phyloP scores from a whole-genome alignment of 2,329 filamentous ascomycete species.

The Aspergillus novofumigatus region DNA sequence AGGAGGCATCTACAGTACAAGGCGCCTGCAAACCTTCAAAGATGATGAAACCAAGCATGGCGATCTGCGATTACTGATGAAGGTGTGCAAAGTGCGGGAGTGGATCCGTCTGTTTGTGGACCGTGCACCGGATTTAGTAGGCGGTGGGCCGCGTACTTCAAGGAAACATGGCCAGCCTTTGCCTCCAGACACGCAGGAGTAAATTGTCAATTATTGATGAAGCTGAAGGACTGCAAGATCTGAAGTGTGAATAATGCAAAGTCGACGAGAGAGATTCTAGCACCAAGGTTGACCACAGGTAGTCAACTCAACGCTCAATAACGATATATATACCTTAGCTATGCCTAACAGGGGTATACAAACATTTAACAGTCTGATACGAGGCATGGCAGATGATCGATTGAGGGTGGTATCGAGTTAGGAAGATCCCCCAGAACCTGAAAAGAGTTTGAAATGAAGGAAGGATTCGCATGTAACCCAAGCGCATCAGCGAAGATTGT shows the following conservation, averaged over 20 bases:
- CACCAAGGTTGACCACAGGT: too few relatives aligned
- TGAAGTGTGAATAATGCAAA: too few relatives aligned
- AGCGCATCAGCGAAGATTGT: background rate
- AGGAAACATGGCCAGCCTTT: conserved; percentile 21
- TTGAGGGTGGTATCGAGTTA: background rate
- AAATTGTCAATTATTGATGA: background rate
- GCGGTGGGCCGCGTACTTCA: conserved; percentile 14
- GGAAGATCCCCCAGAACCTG: background rate
- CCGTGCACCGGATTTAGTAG: conserved; percentile 26
- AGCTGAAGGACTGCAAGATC: background rate
- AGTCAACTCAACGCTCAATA: background rate
- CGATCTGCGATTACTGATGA: conserved; percentile 53
- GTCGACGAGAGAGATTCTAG: too few relatives aligned
- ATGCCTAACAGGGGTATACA: background rate
- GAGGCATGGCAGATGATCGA: background rate
- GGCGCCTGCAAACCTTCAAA: conserved; percentile 39
- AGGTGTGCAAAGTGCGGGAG: conserved; percentile 63
- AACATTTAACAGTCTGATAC: background rate
- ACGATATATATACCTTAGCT: background rate
- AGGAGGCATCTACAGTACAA: conserved; percentile 55
- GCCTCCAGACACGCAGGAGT: conserved; percentile 38
- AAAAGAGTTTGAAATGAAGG: background rate
- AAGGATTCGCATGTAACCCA: conserved; percentile 1
- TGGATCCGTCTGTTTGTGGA: conserved; percentile 73
- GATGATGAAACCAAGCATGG: conserved; percentile 18